Evolutionary conservation across 192 early-diverging fungal species (phyloP), one percentile per base, ranked within the genome.

Genomic region (Backusella australiensis): DNA sequence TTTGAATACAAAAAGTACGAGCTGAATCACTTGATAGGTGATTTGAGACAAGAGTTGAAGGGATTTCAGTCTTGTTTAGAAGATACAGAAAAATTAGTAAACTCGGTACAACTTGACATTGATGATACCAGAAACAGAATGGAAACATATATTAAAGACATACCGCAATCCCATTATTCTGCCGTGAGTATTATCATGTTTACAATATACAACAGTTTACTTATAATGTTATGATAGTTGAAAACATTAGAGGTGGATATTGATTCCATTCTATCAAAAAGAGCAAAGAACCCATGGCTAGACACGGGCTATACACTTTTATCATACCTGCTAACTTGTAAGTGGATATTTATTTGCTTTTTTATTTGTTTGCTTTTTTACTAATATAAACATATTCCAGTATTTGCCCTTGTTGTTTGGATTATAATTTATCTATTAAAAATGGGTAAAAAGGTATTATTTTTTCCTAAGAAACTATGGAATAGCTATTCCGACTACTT

Each of bases 221-320:
- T 39, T 39, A 39, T 39, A 7, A 3, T 39, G 11, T 12, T 12
- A 29, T 63, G 8, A 6, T 70, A 83, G 82, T 44, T 83, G 7
- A 83, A 83, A 65, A 70, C 49, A 38, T 67, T 83, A 19, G 82
- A 83, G 67, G 78, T 77, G 6, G 76, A 80, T 36, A 73, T 83
- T 9, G 77, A 79, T 23, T 77, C 72, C 15, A 83, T 83, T 56
- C 42, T 80, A 19, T 72, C 78, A 29, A 83, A 77, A 17, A 75
- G 82, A 38, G 74, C 82, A 15, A 77, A 83, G 19, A 83, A 73
- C 38, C 82, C 80, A 19, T 81, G 80, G 80, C 34, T 81, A 9
- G 80, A 81, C 23, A 77, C 75, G 1, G 80, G 70, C 0, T 81
- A 81, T 66, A 69, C 80, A 9, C 39, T 73, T 19, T 72, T 81